These are phyloP conservation scores for Alternaria metachromatica DNA, from an alignment of 2,329 filamentous ascomycete genomes.

Conservation along the genomic window DNA sequence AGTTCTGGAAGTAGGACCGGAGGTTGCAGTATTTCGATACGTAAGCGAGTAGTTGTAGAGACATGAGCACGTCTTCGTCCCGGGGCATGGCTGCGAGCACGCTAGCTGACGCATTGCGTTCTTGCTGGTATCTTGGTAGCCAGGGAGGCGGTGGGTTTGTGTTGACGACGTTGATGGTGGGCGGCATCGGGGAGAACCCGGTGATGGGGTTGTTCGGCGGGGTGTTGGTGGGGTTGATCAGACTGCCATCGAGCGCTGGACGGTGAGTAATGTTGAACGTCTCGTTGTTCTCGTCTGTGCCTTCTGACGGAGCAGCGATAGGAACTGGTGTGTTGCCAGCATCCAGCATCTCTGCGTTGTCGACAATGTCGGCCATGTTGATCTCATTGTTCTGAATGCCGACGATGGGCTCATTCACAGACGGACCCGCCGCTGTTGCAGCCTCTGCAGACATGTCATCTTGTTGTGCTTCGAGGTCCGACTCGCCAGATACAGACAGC, in stretches of 20 bases:
- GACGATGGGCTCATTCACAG: slow-evolving; percentile 69
- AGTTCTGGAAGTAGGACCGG: slow-evolving; percentile 91
- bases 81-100: slow-evolving; percentile 91
- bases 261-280: slow-evolving; percentile 95
- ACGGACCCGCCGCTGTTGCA: slow-evolving; percentile 76
- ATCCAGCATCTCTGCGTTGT: slow-evolving; percentile 79
- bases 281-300: slow-evolving; percentile 74
- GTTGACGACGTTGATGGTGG: slow-evolving; percentile 69
- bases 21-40: slow-evolving; percentile 99
- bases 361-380: slow-evolving; percentile 86
- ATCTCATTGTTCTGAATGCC: slow-evolving; percentile 82
- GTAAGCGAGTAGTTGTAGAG: slow-evolving; percentile 92
- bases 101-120: slow-evolving; percentile 70
- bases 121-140: slow-evolving; percentile 79
- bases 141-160: slow-evolving; percentile 80
- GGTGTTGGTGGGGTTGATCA: slow-evolving; percentile 72
- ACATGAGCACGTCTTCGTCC: slow-evolving; percentile 98
- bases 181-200: slow-evolving; percentile 75
- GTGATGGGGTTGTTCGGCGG: slow-evolving; percentile 65
- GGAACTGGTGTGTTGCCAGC: slow-evolving; percentile 73
- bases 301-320: slow-evolving; percentile 79
- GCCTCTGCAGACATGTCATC: slow-evolving; percentile 84
- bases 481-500: slow-evolving; percentile 82
- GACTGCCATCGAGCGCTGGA: slow-evolving; percentile 81
- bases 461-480: slow-evolving; percentile 78